Evolutionary conservation across 2,329 filamentous ascomycete genomes (phyloP).

Genomic region (Aspergillus bombycis): DNA sequence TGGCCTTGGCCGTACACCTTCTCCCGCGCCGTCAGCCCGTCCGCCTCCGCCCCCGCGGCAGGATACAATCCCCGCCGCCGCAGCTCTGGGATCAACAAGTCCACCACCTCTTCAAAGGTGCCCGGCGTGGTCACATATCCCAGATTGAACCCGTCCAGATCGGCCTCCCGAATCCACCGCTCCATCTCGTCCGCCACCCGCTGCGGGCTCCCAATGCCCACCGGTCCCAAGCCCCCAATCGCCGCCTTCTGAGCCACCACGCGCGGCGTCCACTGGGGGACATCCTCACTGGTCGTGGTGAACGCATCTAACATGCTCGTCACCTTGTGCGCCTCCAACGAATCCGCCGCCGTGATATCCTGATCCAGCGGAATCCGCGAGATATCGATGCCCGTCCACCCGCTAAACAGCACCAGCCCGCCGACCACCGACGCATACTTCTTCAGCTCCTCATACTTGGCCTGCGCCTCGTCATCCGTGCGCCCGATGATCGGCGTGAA

Average conservation of each 20-base stretch:
- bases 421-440: conserved; percentile 59
- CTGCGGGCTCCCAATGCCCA: conserved; percentile 50
- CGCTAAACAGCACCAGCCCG: conserved; percentile 59
- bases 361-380: conserved; percentile 61
- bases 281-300: conserved; percentile 53
- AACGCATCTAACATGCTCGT: conserved; percentile 55
- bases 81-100: conserved; percentile 54
- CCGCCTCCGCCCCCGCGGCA: conserved; percentile 36
- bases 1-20: conserved; percentile 66
- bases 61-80: conserved; percentile 46
- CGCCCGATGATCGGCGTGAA: conserved; percentile 55
- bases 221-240: conserved; percentile 54
- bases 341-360: conserved; percentile 58
- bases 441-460: conserved; percentile 55
- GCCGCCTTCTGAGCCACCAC: conserved; percentile 51
- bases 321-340: conserved; percentile 56
- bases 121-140: conserved; percentile 55
- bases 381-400: conserved; percentile 65
- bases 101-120: conserved; percentile 57
- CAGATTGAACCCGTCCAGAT: conserved; percentile 49
- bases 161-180: conserved; percentile 49
- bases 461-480: conserved; percentile 57
- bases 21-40: conserved; percentile 56
- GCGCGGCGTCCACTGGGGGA: conserved; percentile 51
- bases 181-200: conserved; percentile 54